Percentiles rank a stretch among this genome's conserved stretches.
phyloP scores from a whole-genome alignment of 169 alveolate species.

The Plasmodium inui region DNA sequence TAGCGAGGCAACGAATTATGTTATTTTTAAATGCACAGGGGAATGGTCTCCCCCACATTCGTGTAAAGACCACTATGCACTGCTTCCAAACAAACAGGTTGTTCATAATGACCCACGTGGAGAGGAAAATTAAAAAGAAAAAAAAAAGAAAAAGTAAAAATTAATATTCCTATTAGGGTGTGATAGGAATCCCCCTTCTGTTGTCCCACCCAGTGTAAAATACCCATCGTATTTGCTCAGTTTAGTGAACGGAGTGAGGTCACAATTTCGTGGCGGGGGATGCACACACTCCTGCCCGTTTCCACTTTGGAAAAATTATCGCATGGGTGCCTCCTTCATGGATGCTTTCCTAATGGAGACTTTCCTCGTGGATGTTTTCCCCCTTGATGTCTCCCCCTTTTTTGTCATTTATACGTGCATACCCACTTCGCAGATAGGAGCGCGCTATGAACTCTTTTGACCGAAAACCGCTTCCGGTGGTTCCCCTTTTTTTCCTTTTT shows the following conservation, averaged over 20 bases:
- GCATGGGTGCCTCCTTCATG: background rate
- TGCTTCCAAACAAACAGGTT: background rate
- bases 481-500: background rate
- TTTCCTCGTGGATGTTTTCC: background rate
- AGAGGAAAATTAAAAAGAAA: background rate
- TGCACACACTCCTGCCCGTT: background rate
- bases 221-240: background rate
- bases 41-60: background rate
- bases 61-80: background rate
- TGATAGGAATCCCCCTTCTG: background rate
- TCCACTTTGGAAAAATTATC: background rate
- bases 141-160: background rate
- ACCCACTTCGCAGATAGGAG: background rate
- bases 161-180: no score
- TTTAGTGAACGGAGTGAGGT: background rate
- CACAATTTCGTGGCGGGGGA: background rate
- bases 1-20: background rate
- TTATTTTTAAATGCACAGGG: background rate
- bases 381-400: background rate
- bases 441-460: background rate
- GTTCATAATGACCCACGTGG: background rate
- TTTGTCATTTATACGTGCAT: background rate
- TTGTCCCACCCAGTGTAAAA: background rate
- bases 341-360: no score
- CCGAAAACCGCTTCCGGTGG: background rate